Conservation (phyloP, 228 moss, liverwort and hornwort genomes). For the Sphagnum fallax region DNA sequence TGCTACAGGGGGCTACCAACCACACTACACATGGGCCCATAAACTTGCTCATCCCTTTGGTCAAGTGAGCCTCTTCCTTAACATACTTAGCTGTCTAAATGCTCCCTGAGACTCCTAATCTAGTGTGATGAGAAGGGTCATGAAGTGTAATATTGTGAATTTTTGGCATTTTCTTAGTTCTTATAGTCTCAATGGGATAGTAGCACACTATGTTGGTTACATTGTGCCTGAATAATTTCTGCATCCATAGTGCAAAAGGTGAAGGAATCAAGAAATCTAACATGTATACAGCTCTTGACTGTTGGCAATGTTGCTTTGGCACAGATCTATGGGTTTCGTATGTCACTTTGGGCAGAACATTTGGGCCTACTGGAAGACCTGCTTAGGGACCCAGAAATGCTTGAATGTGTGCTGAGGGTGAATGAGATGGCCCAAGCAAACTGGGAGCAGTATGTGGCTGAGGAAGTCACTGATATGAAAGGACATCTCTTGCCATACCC, state of each 20-base stretch:
- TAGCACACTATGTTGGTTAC: too few species aligned
- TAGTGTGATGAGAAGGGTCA: not conserved
- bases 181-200: too few species aligned
- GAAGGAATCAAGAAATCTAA: too few species aligned
- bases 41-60: constrained; percentile 50
- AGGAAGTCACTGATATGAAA: constrained; percentile 54
- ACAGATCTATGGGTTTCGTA: constrained; percentile 85
- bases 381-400: constrained; percentile 56
- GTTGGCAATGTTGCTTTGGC: not conserved
- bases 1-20: constrained; percentile 88
- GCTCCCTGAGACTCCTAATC: not conserved
- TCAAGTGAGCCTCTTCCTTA: constrained; percentile 39
- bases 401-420: constrained; percentile 60
- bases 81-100: not conserved
- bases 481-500: constrained; percentile 82
- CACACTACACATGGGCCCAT: constrained; percentile 61
- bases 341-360: constrained; percentile 85
- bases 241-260: too few species aligned
- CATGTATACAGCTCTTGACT: too few species aligned
- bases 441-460: constrained; percentile 59
- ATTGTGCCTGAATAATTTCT: too few species aligned
- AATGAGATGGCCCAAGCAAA: constrained; percentile 58
- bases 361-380: constrained; percentile 42
- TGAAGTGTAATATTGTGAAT: not conserved
- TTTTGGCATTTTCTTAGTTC: too few species aligned